Evolutionary conservation across 73 alveolate species (phyloP), one percentile per base, ranked within the genome.

Genomic region (Paramecium sexaurelia): DNA sequence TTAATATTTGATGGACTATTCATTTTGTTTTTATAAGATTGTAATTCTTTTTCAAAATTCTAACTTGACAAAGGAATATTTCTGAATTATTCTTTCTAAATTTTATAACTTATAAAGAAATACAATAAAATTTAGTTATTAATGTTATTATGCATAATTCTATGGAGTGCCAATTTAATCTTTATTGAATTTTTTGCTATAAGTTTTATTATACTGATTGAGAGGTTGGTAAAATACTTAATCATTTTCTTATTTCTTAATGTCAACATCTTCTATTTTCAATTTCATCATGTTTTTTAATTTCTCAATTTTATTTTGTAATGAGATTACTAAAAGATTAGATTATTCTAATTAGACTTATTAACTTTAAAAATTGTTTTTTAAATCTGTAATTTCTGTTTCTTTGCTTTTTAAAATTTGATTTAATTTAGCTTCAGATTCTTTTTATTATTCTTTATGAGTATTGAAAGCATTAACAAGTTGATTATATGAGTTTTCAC

Each of bases 1-100:
- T 32, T 61, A 3, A 61, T 61, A 32, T 61, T 61, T 0, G 83
- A 61, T 61, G 83, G 83, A 61, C 83, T 61, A 61, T 32, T 61
- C 83, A 61, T 61, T 61, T 61, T 61, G 9, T 61, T 61, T 61
- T 61, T 61, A 19, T 61, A 61, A 29, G 51, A 26, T 26, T 24
- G 11, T 26, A 61, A 24, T 29, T 61, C 83, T 61, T 61, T 61
- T 5, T 61, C 83, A 29, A 61, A 61, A n/a, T 61, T 61, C 6
- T 61, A 29, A 13, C 47, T 61, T 61, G 83, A 61, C 39, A 61
- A 11, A 10, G 83, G 83, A 26, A 61, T 61, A 29, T 61, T 20
- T 61, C 13, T 61, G 11, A 17, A 32, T 26, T 61, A 32, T 61
- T 61, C 83, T 61, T 61, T 61, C 83, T 61, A 61, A 61, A 61